Evolutionary conservation across 495 filamentous ascomycete species (phyloP).

Genomic region (Talaromyces nanjingensis): DNA sequence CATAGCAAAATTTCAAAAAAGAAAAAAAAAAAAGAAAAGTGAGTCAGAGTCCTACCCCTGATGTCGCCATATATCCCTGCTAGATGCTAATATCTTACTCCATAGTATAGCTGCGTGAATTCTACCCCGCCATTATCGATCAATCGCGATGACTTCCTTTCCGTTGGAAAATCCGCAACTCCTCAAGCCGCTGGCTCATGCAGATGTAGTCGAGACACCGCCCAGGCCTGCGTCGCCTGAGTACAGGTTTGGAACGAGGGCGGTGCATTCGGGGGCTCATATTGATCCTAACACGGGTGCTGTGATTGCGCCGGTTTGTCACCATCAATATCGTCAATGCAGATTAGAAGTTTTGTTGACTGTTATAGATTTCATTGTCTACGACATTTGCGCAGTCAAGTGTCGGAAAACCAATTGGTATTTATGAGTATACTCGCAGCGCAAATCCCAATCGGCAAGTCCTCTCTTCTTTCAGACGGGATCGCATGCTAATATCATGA

Average conservation of each 20-base stretch:
- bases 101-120: no score
- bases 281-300: constrained; percentile 89
- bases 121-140: constrained; percentile 2
- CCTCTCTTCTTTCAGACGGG: background rate
- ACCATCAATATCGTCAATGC: no score
- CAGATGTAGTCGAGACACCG: constrained; percentile 44
- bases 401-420: constrained; percentile 78
- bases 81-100: background rate
- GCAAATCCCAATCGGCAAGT: constrained; percentile 80
- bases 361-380: constrained; percentile 85
- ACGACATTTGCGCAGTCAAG: constrained; percentile 87
- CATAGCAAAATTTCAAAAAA: background rate
- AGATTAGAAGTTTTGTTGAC: no score
- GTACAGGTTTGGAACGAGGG: constrained; percentile 80
- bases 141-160: background rate
- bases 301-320: constrained; percentile 75
- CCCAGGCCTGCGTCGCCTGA: constrained; percentile 51
- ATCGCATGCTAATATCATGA: background rate
- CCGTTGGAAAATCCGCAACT: constrained; percentile 5
- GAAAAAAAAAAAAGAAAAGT: background rate
- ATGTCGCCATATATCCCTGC: background rate
- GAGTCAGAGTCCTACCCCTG: background rate
- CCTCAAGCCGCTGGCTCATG: constrained; percentile 1
- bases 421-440: constrained; percentile 85
- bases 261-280: constrained; percentile 85